Conservation (phyloP, 108 stramenopile genomes). For the Phaeodactylum tricornutum region DNA sequence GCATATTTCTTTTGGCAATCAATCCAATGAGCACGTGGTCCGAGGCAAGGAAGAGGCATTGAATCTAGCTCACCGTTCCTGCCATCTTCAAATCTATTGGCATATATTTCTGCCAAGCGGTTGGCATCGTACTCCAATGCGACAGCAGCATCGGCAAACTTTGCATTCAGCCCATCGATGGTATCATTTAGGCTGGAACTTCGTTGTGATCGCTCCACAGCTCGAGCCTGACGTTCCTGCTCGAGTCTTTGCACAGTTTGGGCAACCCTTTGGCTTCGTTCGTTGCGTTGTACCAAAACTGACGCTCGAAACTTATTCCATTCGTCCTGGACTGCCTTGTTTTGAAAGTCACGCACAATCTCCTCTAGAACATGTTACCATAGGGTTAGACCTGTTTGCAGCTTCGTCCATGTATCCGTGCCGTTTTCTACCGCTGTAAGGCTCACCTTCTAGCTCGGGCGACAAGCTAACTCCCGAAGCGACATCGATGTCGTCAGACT, state of each 20-base stretch:
- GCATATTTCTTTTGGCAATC: slow-evolving; percentile 9
- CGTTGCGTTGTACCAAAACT: slow-evolving; percentile 2
- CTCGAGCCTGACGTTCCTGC: background rate
- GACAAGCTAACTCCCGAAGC: too few species aligned
- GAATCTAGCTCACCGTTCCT: background rate
- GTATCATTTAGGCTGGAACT: background rate
- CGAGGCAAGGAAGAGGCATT: slow-evolving; percentile 3
- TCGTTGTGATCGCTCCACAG: background rate
- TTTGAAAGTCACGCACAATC: slow-evolving; percentile 11
- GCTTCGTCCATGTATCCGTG: too few species aligned
- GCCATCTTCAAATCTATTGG: background rate
- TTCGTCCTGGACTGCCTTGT: slow-evolving; percentile 5
- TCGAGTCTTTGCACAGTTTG: background rate
- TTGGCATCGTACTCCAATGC: slow-evolving; percentile 1
- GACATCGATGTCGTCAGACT: too few species aligned
- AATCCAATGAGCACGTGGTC: slow-evolving; percentile 9
- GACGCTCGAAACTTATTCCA: slow-evolving; percentile 3
- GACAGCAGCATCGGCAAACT: slow-evolving; percentile 4
- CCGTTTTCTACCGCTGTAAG: too few species aligned
- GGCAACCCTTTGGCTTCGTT: background rate
- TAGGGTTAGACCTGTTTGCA: background rate
- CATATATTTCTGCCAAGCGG: background rate
- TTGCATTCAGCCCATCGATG: background rate
- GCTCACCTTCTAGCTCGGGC: too few species aligned
- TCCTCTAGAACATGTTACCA: background rate